Evolutionary conservation across 2,329 filamentous ascomycete genomes (phyloP).

Genomic region (Capronia americana): DNA sequence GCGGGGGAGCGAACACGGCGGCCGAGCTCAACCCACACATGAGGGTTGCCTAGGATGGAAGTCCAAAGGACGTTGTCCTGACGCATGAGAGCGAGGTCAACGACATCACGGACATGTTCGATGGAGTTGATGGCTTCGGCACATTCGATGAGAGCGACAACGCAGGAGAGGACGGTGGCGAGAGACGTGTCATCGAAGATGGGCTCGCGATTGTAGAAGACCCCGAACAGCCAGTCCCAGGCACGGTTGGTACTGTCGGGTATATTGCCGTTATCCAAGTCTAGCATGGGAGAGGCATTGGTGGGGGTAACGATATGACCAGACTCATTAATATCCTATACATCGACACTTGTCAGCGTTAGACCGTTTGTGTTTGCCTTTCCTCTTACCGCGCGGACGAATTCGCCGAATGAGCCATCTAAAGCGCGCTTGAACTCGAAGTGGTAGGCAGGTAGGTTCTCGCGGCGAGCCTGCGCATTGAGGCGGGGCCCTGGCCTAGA

Average conservation of each 20-base stretch:
- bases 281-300: slow-evolving; percentile 30
- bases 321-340: slow-evolving; percentile 46
- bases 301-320: slow-evolving; percentile 40
- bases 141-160: slow-evolving; percentile 51
- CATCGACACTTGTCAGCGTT: slow-evolving; percentile 5
- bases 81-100: slow-evolving; percentile 57
- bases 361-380: slow-evolving; percentile 3
- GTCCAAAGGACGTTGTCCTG: slow-evolving; percentile 55
- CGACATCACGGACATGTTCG: slow-evolving; percentile 50
- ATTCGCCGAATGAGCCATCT: slow-evolving; percentile 26
- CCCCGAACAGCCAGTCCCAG: slow-evolving; percentile 55
- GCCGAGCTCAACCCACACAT: slow-evolving; percentile 55
- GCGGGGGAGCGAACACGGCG: slow-evolving; percentile 53
- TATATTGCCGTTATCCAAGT: slow-evolving; percentile 47
- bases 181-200: slow-evolving; percentile 51
- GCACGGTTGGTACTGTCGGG: slow-evolving; percentile 38
- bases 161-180: slow-evolving; percentile 48
- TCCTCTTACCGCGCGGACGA: slow-evolving; percentile 34
- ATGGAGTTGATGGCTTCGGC: slow-evolving; percentile 56
- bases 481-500: slow-evolving; percentile 41
- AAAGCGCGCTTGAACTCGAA: slow-evolving; percentile 34
- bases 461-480: slow-evolving; percentile 41
- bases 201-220: slow-evolving; percentile 54
- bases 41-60: slow-evolving; percentile 52
- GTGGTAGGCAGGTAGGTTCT: slow-evolving; percentile 38